Percentiles rank a stretch among this genome's conserved stretches.
These are phyloP conservation scores for Exsudoporus frostii DNA, from an alignment of 768 basidiomycete species.

Conservation along the genomic window DNA sequence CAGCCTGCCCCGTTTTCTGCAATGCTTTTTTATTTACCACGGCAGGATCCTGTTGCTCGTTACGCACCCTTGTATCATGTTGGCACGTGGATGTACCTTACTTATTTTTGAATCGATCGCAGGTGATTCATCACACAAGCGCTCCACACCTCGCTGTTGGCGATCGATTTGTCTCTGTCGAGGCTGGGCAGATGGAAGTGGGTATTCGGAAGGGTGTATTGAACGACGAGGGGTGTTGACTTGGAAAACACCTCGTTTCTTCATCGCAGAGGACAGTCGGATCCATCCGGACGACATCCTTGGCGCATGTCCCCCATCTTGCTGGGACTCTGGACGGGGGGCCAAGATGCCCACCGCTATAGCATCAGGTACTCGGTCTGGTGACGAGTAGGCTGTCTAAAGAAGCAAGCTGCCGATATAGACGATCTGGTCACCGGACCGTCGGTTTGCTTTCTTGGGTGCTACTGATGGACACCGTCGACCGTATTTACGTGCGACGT, in stretches of 20 bases:
- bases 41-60: background rate
- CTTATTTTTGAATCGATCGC: conserved; percentile 4
- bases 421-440: background rate
- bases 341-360: background rate
- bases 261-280: background rate
- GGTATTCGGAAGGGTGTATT: background rate
- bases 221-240: background rate
- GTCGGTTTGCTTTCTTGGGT: background rate
- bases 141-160: background rate
- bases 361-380: no score
- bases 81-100: conserved; percentile 1
- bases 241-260: background rate
- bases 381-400: background rate
- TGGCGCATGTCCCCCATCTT: background rate
- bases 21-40: background rate
- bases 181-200: background rate
- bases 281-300: background rate
- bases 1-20: background rate
- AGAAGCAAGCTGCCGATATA: background rate
- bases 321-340: background rate
- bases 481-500: background rate
- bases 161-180: background rate
- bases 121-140: background rate
- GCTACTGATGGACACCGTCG: no score
- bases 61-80: background rate